These are phyloP conservation scores for Trypanosoma melophagium DNA, from an alignment of 208 protist genomes.

Conservation along the genomic window DNA sequence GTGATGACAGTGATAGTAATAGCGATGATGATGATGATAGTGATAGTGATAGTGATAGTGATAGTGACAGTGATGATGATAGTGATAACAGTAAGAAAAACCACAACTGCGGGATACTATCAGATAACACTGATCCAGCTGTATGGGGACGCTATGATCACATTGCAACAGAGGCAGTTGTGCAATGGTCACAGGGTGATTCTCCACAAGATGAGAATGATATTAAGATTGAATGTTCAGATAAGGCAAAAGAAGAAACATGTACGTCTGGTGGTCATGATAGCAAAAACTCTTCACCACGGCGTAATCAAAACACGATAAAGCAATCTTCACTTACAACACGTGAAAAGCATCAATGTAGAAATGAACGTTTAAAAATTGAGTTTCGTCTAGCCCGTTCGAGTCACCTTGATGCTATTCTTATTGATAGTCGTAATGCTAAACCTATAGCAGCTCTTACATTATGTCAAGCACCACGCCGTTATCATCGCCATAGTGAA, in stretches of 20 bases:
- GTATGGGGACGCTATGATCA: constrained; percentile 45
- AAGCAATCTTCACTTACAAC: constrained; percentile 27
- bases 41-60: not conserved
- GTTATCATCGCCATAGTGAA: not conserved
- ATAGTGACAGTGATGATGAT: not conserved
- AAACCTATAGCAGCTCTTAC: constrained; percentile 61
- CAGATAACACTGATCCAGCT: constrained; percentile 23
- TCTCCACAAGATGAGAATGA: constrained; percentile 9
- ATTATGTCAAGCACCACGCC: constrained; percentile 24
- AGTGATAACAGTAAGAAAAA: not conserved
- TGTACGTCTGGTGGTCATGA: too few species aligned
- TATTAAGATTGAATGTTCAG: not conserved
- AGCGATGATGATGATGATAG: constrained; percentile 4
- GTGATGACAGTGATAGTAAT: constrained; percentile 29
- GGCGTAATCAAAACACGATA: not conserved
- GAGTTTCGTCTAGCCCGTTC: constrained; percentile 68
- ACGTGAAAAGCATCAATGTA: constrained; percentile 50
- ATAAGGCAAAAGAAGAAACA: too few species aligned
- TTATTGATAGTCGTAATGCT: constrained; percentile 45
- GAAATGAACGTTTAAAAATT: constrained; percentile 62
- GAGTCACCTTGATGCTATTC: constrained; percentile 55
- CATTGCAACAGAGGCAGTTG: constrained; percentile 38
- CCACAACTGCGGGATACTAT: constrained; percentile 3
- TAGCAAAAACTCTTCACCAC: not conserved
- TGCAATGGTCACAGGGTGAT: constrained; percentile 58